Conservation (phyloP, 345 rosid genomes). For the Salix udensis region DNA sequence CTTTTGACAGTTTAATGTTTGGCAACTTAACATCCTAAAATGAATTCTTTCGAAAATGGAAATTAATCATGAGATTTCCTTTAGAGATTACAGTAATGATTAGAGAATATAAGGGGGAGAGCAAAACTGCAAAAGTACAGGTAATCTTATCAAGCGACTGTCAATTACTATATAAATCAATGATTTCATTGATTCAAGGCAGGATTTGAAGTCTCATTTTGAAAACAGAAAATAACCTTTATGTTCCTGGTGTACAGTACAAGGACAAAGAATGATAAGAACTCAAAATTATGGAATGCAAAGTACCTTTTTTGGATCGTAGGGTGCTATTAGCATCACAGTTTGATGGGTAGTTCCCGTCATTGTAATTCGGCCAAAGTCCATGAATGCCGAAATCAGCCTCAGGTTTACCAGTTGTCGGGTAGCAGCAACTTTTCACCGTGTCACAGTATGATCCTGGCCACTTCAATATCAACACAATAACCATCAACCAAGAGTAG, state of each 20-base stretch:
- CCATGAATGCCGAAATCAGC: slow-evolving; percentile 94
- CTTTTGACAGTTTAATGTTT: too few species aligned
- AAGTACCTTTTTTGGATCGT: slow-evolving; percentile 48
- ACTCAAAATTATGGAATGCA: too few species aligned
- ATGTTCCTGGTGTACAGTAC: too few species aligned
- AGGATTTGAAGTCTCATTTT: not conserved
- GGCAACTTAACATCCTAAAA: too few species aligned
- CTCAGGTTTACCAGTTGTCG: slow-evolving; percentile 78
- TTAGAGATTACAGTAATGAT: not conserved
- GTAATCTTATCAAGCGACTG: not conserved
- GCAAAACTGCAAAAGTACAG: not conserved
- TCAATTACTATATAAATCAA: not conserved
- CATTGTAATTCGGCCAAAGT: slow-evolving; percentile 83
- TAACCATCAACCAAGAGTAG: not conserved
- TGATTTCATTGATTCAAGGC: not conserved
- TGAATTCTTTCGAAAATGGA: not conserved
- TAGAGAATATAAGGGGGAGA: not conserved
- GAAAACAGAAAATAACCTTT: not conserved
- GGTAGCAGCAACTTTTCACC: slow-evolving; percentile 65
- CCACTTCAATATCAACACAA: slow-evolving; percentile 46
- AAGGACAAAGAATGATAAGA: not conserved
- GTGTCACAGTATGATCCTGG: slow-evolving; percentile 93
- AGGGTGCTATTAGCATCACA: slow-evolving; percentile 56
- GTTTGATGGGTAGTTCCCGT: slow-evolving; percentile 77
- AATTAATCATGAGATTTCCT: not conserved